phyloP scores from a whole-genome alignment of 495 filamentous ascomycete species.

The Penicillium cataractarum region DNA sequence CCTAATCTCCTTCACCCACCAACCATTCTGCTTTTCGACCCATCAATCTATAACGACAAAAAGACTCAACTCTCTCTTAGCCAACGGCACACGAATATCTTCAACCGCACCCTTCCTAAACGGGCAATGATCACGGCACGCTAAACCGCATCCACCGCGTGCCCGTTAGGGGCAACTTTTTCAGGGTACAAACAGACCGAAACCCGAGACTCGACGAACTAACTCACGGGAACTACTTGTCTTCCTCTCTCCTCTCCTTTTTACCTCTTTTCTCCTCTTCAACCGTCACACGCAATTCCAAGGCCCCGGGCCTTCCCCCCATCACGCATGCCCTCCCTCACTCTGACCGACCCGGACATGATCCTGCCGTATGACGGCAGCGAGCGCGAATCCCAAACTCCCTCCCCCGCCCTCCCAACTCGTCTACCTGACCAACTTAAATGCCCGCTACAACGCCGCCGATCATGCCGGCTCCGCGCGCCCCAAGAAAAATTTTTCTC shows the following conservation, averaged over 20 bases:
- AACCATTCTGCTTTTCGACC: neutral
- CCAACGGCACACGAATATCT: conserved; percentile 10
- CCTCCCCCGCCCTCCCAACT: conserved; percentile 51
- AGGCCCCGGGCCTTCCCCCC: conserved; percentile 19
- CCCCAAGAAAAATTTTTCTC: conserved; percentile 42
- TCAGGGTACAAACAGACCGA: conserved; percentile 16
- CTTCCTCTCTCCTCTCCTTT: neutral
- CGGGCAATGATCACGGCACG: conserved; percentile 34
- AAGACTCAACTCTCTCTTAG: neutral
- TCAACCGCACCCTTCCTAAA: conserved; percentile 17
- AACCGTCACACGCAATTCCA: neutral
- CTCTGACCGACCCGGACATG: conserved; percentile 92
- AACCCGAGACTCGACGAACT: neutral
- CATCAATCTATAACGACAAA: neutral
- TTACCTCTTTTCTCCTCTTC: conserved; percentile 9
- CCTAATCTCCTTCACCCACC: neutral
- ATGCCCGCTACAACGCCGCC: conserved; percentile 29
- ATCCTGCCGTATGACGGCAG: conserved; percentile 70
- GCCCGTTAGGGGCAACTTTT: conserved; percentile 28
- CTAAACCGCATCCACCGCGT: conserved; percentile 26
- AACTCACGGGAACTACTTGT: no score
- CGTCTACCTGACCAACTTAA: conserved; percentile 43
- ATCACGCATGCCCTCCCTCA: conserved; percentile 65
- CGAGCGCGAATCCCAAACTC: conserved; percentile 59
- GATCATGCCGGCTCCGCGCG: conserved; percentile 24